phyloP scores from a whole-genome alignment of 2,329 filamentous ascomycete genomes.

The Talaromyces sp. region DNA sequence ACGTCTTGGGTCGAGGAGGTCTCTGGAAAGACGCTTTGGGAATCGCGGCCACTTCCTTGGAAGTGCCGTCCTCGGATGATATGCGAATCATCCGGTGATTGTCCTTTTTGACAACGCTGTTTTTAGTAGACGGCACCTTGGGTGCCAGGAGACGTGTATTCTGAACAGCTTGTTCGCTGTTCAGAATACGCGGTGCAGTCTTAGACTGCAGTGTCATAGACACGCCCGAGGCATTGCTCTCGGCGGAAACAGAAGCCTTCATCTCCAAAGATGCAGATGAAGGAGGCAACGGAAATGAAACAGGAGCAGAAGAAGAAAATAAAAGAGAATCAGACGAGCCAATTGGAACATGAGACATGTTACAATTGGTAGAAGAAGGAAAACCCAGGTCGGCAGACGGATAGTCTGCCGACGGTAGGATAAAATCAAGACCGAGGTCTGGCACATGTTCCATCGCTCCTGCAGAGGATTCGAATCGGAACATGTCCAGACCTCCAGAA shows the following conservation, averaged over 20 bases:
- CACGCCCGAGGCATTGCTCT: constrained; percentile 44
- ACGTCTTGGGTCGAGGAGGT: constrained; percentile 59
- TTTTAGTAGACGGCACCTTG: constrained; percentile 37
- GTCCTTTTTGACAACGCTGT: constrained; percentile 29
- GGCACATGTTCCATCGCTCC: constrained; percentile 33
- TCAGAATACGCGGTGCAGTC: constrained; percentile 42
- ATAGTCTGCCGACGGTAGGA: constrained; percentile 24
- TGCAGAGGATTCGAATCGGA: constrained; percentile 41
- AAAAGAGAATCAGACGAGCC: constrained; percentile 31
- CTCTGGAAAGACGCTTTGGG: constrained; percentile 58
- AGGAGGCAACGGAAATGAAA: constrained; percentile 28
- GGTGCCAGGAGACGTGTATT: constrained; percentile 49
- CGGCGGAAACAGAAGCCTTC: constrained; percentile 48
- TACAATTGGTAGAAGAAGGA: constrained; percentile 24
- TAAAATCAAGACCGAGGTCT: constrained; percentile 29
- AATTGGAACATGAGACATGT: constrained; percentile 31
- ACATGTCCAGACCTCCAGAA: constrained; percentile 42
- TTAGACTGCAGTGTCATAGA: constrained; percentile 45
- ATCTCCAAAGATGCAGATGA: constrained; percentile 47
- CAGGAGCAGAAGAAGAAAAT: constrained; percentile 37
- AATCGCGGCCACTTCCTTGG: constrained; percentile 54
- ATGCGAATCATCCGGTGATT: constrained; percentile 50
- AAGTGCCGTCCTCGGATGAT: constrained; percentile 50
- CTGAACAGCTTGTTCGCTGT: constrained; percentile 40
- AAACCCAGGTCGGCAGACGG: constrained; percentile 28